These are phyloP conservation scores for Brassica balearica DNA, from an alignment of 441 rosid genomes.

Conservation along the genomic window DNA sequence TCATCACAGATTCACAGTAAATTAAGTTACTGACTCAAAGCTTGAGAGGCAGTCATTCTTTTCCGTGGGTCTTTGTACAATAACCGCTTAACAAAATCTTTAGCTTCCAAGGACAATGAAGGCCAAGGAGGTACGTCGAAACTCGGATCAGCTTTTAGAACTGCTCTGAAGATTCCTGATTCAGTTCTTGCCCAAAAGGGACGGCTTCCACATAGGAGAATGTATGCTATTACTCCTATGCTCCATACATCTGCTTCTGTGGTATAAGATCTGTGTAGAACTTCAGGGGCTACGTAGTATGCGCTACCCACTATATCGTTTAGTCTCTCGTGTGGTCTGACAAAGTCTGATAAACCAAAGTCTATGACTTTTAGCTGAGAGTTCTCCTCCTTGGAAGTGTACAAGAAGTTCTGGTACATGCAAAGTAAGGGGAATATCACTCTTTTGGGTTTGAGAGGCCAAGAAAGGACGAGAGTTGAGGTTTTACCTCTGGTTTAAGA, in stretches of 20 bases:
- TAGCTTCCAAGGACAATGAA: conserved; percentile 75
- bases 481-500: conserved; percentile 93
- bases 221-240: conserved; percentile 90
- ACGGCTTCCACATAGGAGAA: conserved; percentile 91
- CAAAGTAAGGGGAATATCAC: conserved; percentile 10
- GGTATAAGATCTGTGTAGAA: conserved; percentile 85
- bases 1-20: neutral
- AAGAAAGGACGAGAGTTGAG: neutral
- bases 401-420: conserved; percentile 84
- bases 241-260: conserved; percentile 99
- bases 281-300: conserved; percentile 97
- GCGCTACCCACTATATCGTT: conserved; percentile 99
- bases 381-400: conserved; percentile 78
- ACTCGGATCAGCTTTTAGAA: conserved; percentile 86
- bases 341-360: conserved; percentile 93
- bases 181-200: conserved; percentile 99
- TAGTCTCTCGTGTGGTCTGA: conserved; percentile 92
- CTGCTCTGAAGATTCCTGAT: conserved; percentile 94
- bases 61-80: conserved; percentile 85
- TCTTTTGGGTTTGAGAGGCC: neutral
- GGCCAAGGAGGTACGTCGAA: conserved; percentile 95
- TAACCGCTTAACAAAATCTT: conserved; percentile 81
- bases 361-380: conserved; percentile 88
- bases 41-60: conserved; percentile 95
- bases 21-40: conserved; percentile 64